A percentile compares a stretch with the other conserved stretches of the same genome.
Conservation (phyloP, 352 stramenopile genomes). For the Phytophthora uliginosa region DNA sequence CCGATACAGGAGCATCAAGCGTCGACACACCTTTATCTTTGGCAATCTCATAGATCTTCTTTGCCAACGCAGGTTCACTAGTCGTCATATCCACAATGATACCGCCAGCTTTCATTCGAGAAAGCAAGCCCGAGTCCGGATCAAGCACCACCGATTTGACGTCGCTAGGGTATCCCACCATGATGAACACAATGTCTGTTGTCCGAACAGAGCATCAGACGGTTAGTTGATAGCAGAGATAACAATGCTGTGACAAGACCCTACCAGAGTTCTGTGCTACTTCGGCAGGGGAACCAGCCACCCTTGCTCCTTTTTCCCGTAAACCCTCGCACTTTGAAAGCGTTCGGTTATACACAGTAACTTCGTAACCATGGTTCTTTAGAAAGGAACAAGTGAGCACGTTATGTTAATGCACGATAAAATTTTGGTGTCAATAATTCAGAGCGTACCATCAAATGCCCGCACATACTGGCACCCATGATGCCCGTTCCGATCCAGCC, state of each 20-base stretch:
- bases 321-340: slow-evolving; percentile 83
- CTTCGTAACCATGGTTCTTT: slow-evolving; percentile 85
- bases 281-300: slow-evolving; percentile 81
- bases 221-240: slow-evolving; percentile 2
- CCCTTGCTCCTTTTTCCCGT: slow-evolving; percentile 78
- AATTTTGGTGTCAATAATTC: background rate
- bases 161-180: slow-evolving; percentile 90
- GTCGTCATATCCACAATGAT: slow-evolving; percentile 95
- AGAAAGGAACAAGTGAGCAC: slow-evolving; percentile 3
- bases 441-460: slow-evolving; percentile 80
- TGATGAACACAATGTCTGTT: slow-evolving; percentile 92
- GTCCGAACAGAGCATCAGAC: background rate
- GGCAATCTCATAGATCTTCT: slow-evolving; percentile 86
- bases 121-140: slow-evolving; percentile 68
- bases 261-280: slow-evolving; percentile 81
- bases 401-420: background rate
- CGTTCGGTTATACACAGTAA: slow-evolving; percentile 91
- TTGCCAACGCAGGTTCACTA: slow-evolving; percentile 87
- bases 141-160: slow-evolving; percentile 85
- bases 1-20: slow-evolving; percentile 89
- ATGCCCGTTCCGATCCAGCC: slow-evolving; percentile 91
- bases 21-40: slow-evolving; percentile 78
- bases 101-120: slow-evolving; percentile 78
- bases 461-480: slow-evolving; percentile 92
- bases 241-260: background rate